Conservation (phyloP, 192 early-diverging fungal species). For the Coemansia umbellata region DNA sequence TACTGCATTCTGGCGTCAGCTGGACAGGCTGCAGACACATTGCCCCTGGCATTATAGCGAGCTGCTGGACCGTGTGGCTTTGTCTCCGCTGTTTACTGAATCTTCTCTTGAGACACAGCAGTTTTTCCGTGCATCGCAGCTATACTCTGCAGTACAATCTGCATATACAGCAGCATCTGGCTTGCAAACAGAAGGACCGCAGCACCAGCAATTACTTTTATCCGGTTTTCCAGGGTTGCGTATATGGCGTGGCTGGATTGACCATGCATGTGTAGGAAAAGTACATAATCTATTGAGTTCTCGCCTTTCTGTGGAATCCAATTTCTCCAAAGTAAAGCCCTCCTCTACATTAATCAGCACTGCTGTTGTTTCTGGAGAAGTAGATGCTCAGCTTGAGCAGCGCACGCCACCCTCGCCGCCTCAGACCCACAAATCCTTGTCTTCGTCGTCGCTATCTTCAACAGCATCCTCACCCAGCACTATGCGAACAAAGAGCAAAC, state of each 20-base stretch:
- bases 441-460: slow-evolving; percentile 1
- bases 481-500: neutral
- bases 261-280: slow-evolving; percentile 12
- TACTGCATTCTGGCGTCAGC: slow-evolving; percentile 37
- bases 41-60: slow-evolving; percentile 24
- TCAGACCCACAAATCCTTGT: slow-evolving; percentile 17
- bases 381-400: neutral
- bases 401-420: slow-evolving; percentile 23
- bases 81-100: slow-evolving; percentile 35
- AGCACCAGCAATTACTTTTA: neutral
- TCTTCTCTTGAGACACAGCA: slow-evolving; percentile 39
- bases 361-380: neutral
- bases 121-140: slow-evolving; percentile 36
- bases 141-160: slow-evolving; percentile 23
- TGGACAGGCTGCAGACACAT: slow-evolving; percentile 14
- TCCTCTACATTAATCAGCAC: neutral
- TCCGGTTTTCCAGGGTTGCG: slow-evolving; percentile 18
- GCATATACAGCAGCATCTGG: slow-evolving; percentile 1
- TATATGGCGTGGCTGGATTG: slow-evolving; percentile 45
- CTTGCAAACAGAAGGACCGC: neutral
- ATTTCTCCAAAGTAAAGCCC: neutral
- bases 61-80: slow-evolving; percentile 17
- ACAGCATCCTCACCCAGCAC: neutral
- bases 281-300: slow-evolving; percentile 18
- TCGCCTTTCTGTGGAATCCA: slow-evolving; percentile 1